These are phyloP conservation scores for Fibroporia radiculosa DNA, from an alignment of 768 basidiomycete species.

Conservation along the genomic window DNA sequence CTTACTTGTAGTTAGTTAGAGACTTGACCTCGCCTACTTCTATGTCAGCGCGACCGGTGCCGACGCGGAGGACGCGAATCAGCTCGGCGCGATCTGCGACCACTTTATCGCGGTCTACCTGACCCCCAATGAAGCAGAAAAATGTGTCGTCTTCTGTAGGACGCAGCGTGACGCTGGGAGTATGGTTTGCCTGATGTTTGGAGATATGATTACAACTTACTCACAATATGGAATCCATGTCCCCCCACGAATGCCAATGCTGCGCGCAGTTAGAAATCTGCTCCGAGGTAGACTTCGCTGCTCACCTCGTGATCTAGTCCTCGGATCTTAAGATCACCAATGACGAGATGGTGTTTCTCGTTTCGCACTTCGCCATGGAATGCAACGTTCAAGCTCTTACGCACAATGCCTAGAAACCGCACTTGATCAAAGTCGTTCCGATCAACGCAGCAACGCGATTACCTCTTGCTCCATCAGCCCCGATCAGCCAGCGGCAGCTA, in stretches of 20 bases:
- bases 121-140: not conserved
- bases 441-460: not conserved
- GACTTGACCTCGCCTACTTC: conserved; percentile 1
- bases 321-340: not conserved
- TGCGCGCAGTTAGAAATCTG: conserved; percentile 10
- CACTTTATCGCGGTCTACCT: not conserved
- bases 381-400: not conserved
- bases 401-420: not conserved
- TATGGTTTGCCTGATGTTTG: not conserved
- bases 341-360: not conserved
- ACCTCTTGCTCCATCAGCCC: conserved; percentile 35
- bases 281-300: not conserved
- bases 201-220: not conserved
- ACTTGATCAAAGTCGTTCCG: not conserved
- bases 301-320: conserved; percentile 5
- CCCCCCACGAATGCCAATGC: conserved; percentile 2
- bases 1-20: conserved; percentile 3
- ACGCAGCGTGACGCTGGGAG: conserved; percentile 1
- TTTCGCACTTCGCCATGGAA: not conserved
- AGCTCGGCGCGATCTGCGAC: conserved; percentile 2
- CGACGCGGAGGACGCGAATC: not conserved
- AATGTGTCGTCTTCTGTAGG: conserved; percentile 4
- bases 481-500: conserved; percentile 28
- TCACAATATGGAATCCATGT: not conserved
- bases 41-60: conserved; percentile 1